Evolutionary conservation across 31 red algal genomes (phyloP).

Genomic region (Endocladia muricata): DNA sequence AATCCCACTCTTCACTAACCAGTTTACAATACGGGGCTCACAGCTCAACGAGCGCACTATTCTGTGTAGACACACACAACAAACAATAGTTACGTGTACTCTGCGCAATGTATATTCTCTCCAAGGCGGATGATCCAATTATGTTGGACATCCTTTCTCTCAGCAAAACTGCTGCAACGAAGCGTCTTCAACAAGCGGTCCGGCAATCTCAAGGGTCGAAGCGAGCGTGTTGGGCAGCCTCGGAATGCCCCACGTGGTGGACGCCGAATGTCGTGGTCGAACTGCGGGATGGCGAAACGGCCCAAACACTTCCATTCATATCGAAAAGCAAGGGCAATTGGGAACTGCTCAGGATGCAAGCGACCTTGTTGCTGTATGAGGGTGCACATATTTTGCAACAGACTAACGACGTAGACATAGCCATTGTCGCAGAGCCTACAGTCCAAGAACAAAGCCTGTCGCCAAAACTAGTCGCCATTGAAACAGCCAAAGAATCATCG

Average conservation of each 20-base stretch:
- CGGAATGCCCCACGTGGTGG: conserved; percentile 30
- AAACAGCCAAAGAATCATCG: neutral
- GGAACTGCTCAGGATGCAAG: neutral
- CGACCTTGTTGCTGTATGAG: neutral
- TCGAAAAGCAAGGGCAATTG: conserved; percentile 26
- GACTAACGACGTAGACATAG: neutral
- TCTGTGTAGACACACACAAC: too few species aligned
- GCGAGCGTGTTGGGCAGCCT: conserved; percentile 23
- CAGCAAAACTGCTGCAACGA: neutral
- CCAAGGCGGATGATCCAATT: too few species aligned
- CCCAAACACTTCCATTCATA: conserved; percentile 4
- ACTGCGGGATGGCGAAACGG: neutral
- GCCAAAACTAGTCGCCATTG: neutral
- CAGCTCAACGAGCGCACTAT: too few species aligned
- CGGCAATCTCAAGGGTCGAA: conserved; percentile 21
- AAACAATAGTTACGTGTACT: too few species aligned
- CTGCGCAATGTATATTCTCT: too few species aligned
- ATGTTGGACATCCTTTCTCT: neutral
- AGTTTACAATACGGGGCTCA: too few species aligned
- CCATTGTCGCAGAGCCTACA: neutral
- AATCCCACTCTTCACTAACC: too few species aligned
- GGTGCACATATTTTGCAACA: neutral
- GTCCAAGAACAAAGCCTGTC: neutral
- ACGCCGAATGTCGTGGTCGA: neutral
- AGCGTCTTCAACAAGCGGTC: conserved; percentile 17